Evolutionary conservation across 805 yeast species (phyloP), one percentile per base, ranked within the genome.

Genomic region (Yamadazyma scolyti): DNA sequence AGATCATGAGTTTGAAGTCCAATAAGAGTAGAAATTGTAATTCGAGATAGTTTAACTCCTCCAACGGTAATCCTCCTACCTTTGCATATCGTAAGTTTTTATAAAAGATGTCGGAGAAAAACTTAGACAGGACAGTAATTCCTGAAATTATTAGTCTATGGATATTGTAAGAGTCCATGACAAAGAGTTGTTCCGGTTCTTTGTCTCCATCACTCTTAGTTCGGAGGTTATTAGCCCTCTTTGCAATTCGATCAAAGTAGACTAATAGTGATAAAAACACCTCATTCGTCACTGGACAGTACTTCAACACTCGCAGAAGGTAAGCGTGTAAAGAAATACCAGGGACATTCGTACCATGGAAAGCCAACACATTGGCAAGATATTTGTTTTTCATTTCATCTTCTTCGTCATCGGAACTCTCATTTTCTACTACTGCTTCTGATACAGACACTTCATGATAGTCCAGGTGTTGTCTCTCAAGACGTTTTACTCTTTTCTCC

Each of bases 211-310:
- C 50, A 14, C 39, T 39, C 16, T 55, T 56, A n/a, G n/a, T n/a
- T n/a, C n/a, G n/a, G 25, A 65, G 47, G 37, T 61, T 72, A 49
- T 84, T 82, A 25, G 93, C 87, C 40, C 85, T 72, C 50, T 85
- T 85, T 12, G 95, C 93, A 26, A 90, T 87, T 40, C 97, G 67
- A 59, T 93, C 99, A 61, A 93, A 88, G 56, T 93, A 93, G 18
- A 93, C 97, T 47, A 93, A 68, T 20, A 93, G 61, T 22, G 96
- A 81, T 28, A 93, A 63, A 56, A 89, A 93, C 20, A 93, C 97
- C 54, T 93, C 97, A 58, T 90, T 90, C 2, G 98, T 89, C n/a
- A 93, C 93, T 0, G 99, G 97, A 56, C 99, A 93, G 61, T 93
- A 93, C 58, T 90, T 90, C 54, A 90, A 75, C 17, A 93, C 90